Base-by-base conservation (phyloP, 1,284 basidiomycete genomes). In the Coriolopsis trogii region DNA sequence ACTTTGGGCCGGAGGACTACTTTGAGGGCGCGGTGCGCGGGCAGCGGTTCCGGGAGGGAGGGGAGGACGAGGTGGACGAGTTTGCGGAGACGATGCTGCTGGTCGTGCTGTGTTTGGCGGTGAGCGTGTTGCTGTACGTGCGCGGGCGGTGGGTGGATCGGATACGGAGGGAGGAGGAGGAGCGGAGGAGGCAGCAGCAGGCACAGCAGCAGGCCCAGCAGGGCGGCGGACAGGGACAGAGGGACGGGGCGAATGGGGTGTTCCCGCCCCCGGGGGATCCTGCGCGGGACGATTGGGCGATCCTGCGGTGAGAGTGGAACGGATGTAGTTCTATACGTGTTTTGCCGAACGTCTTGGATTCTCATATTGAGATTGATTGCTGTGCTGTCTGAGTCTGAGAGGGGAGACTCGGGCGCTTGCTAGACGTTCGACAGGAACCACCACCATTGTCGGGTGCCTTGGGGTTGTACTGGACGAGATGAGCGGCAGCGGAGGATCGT, bases 1-100 rank as follows among this genome's bases (percentile, higher is more conserved):
- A 92, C 53, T 84, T 85, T 59, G 87, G 87, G 6, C 85, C 87
- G 0, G 89, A 91, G 51, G 90, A 92, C 64, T 90, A 89, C 68
- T 87, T 89, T 62, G 88, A 91, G 23, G 86, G 75, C 2, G 79
- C 82, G 7, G 62, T 82, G 49, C 79, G 85, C 34, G 80, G 81
- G 20, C 78, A 75, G 6, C 71, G 78, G 26, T 71, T 79, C 44
- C 75, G 82, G n/a, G 81, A 80, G 20, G 82, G 84, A 18, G 79
- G n/a, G n/a, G n/a, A n/a, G n/a, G n/a, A 77, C 24, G 79, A 77
- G 1, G 71, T 67, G 12, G 81, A 89, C 58, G 85, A 89, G 58
- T 84, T 89, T 51, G 72, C 71, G 36, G 89, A 91, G 73, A 91
- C 87, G 30, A 78, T 89, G 73, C 64, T 91, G 39, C 72, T 91